phyloP scores from a whole-genome alignment of 108 stramenopile species.

The Nannochloropsis oceanica region DNA sequence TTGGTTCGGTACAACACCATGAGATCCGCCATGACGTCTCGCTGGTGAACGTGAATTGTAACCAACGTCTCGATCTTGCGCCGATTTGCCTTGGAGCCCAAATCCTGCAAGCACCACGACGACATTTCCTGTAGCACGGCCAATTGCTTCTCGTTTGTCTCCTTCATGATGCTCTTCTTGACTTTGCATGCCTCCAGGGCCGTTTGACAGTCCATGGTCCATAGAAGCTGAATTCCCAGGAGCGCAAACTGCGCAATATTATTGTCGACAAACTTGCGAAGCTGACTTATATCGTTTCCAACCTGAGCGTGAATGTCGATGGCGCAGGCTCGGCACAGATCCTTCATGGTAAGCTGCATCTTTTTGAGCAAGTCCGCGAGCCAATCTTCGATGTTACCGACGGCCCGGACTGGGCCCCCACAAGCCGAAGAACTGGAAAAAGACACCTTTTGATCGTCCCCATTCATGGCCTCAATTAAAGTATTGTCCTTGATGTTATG shows the following conservation, averaged over 20 bases:
- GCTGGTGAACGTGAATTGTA: conserved; percentile 76
- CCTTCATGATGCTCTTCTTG: conserved; percentile 67
- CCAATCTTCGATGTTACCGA: conserved; percentile 84
- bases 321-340: conserved; percentile 50
- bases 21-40: conserved; percentile 64
- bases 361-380: conserved; percentile 54
- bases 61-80: conserved; percentile 76
- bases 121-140: conserved; percentile 56
- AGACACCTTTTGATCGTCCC: conserved; percentile 40
- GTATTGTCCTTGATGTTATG: conserved; percentile 70
- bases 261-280: conserved; percentile 60
- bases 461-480: conserved; percentile 59
- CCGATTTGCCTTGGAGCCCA: conserved; percentile 63
- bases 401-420: conserved; percentile 48
- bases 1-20: conserved; percentile 44
- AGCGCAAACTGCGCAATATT: conserved; percentile 70
- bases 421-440: neutral
- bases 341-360: conserved; percentile 64
- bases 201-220: conserved; percentile 63
- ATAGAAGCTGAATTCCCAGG: conserved; percentile 66
- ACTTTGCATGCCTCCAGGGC: conserved; percentile 56
- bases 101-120: conserved; percentile 70
- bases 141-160: conserved; percentile 51
- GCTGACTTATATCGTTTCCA: conserved; percentile 45
- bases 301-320: conserved; percentile 43